phyloP scores from a whole-genome alignment of 1,284 basidiomycete species.

The Moesziomyces globuligerus region DNA sequence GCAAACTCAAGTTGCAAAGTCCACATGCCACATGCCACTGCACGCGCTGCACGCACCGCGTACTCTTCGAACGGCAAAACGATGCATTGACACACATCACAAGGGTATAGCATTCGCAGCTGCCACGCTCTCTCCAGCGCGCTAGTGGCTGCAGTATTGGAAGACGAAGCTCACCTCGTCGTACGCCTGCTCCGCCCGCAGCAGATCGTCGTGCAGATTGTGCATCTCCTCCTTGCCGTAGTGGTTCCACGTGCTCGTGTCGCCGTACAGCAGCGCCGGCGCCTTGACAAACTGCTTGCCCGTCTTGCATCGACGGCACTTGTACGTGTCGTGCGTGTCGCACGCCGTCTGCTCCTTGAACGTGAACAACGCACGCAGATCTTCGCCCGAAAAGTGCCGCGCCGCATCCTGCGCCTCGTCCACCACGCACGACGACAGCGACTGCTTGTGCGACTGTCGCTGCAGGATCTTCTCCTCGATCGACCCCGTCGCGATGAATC shows the following conservation, averaged over 20 bases:
- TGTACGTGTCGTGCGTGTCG: constrained; percentile 83
- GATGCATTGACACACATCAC: background rate
- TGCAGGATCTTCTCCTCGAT: constrained; percentile 99
- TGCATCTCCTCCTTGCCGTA: constrained; percentile 87
- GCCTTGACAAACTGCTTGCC: constrained; percentile 86
- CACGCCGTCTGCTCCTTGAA: constrained; percentile 88
- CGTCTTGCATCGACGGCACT: constrained; percentile 91
- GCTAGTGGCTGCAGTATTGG: constrained; percentile 67
- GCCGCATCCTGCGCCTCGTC: constrained; percentile 97
- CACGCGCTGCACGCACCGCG: background rate
- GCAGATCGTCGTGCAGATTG: constrained; percentile 92
- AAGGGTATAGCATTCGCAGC: background rate
- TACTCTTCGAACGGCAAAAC: too few relatives aligned
- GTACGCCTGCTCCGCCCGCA: constrained; percentile 86
- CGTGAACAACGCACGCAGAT: constrained; percentile 88
- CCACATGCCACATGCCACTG: background rate
- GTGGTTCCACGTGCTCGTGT: constrained; percentile 99
- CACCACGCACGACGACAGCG: constrained; percentile 94
- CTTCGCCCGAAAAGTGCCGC: constrained; percentile 91
- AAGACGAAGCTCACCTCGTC: constrained; percentile 76
- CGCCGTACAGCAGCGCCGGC: constrained; percentile 89
- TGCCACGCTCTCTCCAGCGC: background rate
- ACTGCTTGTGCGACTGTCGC: constrained; percentile 87
- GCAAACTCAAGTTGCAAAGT: background rate
- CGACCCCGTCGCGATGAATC: constrained; percentile 95